phyloP scores from a whole-genome alignment of 768 basidiomycete genomes.

The Galerina sulciceps region DNA sequence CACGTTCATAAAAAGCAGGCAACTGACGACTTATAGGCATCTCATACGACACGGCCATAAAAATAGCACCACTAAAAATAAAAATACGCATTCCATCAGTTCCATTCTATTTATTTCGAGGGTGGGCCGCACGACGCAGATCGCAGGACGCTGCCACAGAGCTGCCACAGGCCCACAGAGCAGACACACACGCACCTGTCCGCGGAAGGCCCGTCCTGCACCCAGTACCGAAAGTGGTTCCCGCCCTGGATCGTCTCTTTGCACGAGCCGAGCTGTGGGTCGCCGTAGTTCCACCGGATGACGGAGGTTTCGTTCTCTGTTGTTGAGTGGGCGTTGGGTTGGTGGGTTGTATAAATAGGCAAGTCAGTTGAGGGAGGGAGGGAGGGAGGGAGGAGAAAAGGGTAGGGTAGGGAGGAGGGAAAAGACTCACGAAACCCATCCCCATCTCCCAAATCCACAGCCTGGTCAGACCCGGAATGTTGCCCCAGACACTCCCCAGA shows the following conservation, averaged over 20 bases:
- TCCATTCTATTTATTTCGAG: too few species aligned
- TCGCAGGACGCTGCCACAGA: background rate
- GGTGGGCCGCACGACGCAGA: background rate
- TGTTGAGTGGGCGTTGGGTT: too few species aligned
- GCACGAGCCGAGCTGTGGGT: conserved; percentile 83
- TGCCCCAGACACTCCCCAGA: conserved; percentile 86
- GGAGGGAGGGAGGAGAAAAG: background rate
- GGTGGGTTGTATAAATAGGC: too few species aligned
- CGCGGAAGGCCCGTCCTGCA: conserved; percentile 67
- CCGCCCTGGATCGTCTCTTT: conserved; percentile 86
- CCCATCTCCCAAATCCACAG: conserved; percentile 84
- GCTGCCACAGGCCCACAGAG: too few species aligned
- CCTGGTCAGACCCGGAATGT: conserved; percentile 68
- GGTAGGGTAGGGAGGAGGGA: background rate
- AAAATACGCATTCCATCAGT: background rate
- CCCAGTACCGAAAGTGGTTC: conserved; percentile 89
- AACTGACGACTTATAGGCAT: conserved; percentile 58
- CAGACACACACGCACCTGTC: conserved; percentile 58
- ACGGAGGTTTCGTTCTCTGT: conserved; percentile 82
- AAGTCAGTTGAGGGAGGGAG: background rate
- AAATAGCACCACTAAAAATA: conserved; percentile 63
- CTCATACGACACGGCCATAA: conserved; percentile 80
- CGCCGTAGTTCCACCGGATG: conserved; percentile 85
- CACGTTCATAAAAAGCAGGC: background rate
- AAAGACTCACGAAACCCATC: conserved; percentile 61